Evolutionary conservation across 345 rosid species (phyloP).

Genomic region (Camelina laxa): DNA sequence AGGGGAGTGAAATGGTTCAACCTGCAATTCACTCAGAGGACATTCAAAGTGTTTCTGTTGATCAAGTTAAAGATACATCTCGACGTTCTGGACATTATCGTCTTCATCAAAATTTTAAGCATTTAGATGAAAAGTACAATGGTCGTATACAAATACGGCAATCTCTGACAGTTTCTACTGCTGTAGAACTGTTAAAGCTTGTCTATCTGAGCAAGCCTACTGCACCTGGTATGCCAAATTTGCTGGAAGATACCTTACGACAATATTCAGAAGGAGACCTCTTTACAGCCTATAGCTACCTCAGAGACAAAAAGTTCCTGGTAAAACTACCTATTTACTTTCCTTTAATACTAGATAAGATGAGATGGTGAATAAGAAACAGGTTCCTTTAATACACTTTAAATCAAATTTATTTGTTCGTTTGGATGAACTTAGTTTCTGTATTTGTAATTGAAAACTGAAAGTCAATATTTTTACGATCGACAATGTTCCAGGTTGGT

Average conservation of each 20-base stretch:
- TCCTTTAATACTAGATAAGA: conserved; percentile 13
- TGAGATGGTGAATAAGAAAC: conserved; percentile 15
- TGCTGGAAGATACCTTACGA: conserved; percentile 75
- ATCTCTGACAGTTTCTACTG: conserved; percentile 88
- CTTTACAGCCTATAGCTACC: conserved; percentile 91
- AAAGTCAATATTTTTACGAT: conserved; percentile 23
- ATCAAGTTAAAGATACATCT: conserved; percentile 49
- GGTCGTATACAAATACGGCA: conserved; percentile 54
- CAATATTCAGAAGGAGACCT: conserved; percentile 92
- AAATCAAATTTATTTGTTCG: background rate
- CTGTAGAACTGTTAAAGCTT: conserved; percentile 89
- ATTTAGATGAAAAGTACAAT: conserved; percentile 56
- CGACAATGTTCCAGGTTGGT: conserved; percentile 69
- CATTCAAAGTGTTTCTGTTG: conserved; percentile 44
- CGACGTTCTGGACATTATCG: conserved; percentile 53
- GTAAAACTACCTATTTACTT: conserved; percentile 49
- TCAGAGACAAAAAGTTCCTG: conserved; percentile 81
- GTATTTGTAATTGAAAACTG: conserved; percentile 25
- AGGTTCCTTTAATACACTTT: conserved; percentile 11
- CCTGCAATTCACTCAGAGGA: conserved; percentile 46
- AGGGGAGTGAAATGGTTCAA: conserved; percentile 52
- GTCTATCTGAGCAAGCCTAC: conserved; percentile 81
- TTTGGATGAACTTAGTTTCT: conserved; percentile 20
- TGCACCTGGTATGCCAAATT: conserved; percentile 62
- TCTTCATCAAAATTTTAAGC: conserved; percentile 61